Evolutionary conservation across 345 rosid genomes (phyloP).

Genomic region (Syzygium aromaticum): DNA sequence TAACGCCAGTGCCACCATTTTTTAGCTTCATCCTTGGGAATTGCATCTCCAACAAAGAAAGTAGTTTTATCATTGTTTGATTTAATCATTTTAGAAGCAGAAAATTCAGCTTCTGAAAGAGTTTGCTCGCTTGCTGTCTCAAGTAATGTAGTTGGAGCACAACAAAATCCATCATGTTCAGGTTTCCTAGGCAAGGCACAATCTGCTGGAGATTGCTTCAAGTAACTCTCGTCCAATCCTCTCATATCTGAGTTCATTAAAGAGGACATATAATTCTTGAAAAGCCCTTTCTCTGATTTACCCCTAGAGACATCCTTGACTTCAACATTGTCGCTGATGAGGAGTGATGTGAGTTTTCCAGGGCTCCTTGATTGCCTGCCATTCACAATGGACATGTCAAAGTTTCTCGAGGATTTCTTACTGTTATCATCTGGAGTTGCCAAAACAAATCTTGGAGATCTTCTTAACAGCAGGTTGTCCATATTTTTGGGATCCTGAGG

Average conservation of each 20-base stretch:
- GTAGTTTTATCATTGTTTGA: not conserved
- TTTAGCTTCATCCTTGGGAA: constrained; percentile 59
- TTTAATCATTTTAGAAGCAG: constrained; percentile 10
- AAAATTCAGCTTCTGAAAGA: constrained; percentile 13
- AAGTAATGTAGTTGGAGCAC: constrained; percentile 1
- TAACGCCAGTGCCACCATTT: constrained; percentile 89
- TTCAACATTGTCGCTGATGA: not conserved
- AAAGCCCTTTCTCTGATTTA: constrained; percentile 15
- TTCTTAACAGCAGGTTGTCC: constrained; percentile 3
- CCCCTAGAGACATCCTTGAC: constrained; percentile 5
- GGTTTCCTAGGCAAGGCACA: constrained; percentile 2
- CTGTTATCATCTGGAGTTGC: constrained; percentile 13
- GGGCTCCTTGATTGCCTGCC: constrained; percentile 10
- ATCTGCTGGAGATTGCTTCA: constrained; percentile 6
- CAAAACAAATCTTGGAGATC: constrained; percentile 17
- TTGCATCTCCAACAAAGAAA: constrained; percentile 62
- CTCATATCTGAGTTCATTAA: constrained; percentile 11
- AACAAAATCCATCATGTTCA: constrained; percentile 1
- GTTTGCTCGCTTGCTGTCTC: constrained; percentile 14
- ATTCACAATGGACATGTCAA: constrained; percentile 1
- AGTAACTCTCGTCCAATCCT: constrained; percentile 14
- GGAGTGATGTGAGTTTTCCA: constrained; percentile 7
- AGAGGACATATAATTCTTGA: constrained; percentile 18
- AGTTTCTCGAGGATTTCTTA: constrained; percentile 7
- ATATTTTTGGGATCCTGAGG: not conserved